Base-by-base conservation (phyloP, 169 alveolate species). In the Neospora caninum region DNA sequence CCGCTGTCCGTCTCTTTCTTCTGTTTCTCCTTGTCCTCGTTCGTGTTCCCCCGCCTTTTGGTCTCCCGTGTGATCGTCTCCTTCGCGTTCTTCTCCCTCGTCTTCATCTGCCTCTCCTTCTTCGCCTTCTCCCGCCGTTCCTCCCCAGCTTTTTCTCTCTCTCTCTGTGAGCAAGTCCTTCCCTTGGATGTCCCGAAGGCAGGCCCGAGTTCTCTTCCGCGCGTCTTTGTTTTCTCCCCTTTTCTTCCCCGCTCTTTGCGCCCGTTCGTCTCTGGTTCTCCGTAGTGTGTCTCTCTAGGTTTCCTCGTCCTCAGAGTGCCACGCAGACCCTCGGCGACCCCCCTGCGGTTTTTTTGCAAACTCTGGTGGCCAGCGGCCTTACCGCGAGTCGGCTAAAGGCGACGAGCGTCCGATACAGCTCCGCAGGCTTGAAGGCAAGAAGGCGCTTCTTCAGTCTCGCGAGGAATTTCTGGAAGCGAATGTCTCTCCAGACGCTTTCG, bases 321-420 rank as follows among this genome's bases (percentile, higher is more conserved):
- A n/a, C n/a, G n/a, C n/a, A n/a, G n/a, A n/a, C n/a, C n/a, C n/a
- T n/a, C n/a, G n/a, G n/a, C n/a, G n/a, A n/a, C n/a, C n/a, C n/a
- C n/a, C n/a, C n/a, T n/a, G n/a, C n/a, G n/a, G n/a, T n/a, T n/a
- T n/a, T n/a, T n/a, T n/a, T n/a, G n/a, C n/a, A n/a, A n/a, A n/a
- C n/a, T n/a, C n/a, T n/a, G n/a, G n/a, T n/a, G n/a, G n/a, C n/a
- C n/a, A n/a, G n/a, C n/a, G n/a, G n/a, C 34, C 89, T 82, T 25
- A 78, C 89, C 67, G 9, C 27, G 41, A 82, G 89, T 18, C 89
- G 89, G 64, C 67, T 42, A 10, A 82, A 82, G 89, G 89, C 89
- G 58, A 82, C 36, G 38, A 82, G 89, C 41, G 41, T 18, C 13
- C 89, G 54, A 31, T 82, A 41, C 42, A 82, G 89, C 13, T 82